Conservation (phyloP, 345 rosid species). For the Aethionema arabicum region DNA sequence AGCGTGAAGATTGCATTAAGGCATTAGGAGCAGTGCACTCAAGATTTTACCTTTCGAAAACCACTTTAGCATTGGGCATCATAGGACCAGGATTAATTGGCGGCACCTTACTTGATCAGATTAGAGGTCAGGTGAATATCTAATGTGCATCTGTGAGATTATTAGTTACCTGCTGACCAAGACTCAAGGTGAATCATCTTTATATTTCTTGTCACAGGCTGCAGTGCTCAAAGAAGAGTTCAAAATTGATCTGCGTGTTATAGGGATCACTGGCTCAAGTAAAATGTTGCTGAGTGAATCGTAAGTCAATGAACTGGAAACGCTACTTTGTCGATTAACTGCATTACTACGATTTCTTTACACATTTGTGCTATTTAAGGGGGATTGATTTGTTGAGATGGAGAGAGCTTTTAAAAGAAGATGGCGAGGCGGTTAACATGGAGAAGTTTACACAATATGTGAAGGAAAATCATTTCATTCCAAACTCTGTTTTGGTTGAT, state of each 20-base stretch:
- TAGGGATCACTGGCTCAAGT: slow-evolving; percentile 83
- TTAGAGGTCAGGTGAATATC: slow-evolving; percentile 73
- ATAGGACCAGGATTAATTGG: slow-evolving; percentile 96
- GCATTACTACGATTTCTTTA: slow-evolving; percentile 16
- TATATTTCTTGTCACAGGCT: slow-evolving; percentile 50
- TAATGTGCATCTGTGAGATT: slow-evolving; percentile 6
- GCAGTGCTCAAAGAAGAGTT: slow-evolving; percentile 90
- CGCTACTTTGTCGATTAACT: neutral
- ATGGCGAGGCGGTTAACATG: slow-evolving; percentile 68
- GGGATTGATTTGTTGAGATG: slow-evolving; percentile 80
- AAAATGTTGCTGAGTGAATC: slow-evolving; percentile 76
- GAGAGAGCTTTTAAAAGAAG: slow-evolving; percentile 64
- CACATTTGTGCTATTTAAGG: slow-evolving; percentile 37
- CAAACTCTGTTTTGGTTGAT: slow-evolving; percentile 87
- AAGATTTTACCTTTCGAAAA: slow-evolving; percentile 86
- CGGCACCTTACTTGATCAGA: slow-evolving; percentile 84
- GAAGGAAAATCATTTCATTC: slow-evolving; percentile 84
- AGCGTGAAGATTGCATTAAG: slow-evolving; percentile 88
- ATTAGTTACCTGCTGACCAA: slow-evolving; percentile 2
- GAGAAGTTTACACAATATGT: slow-evolving; percentile 76
- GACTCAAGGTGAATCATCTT: slow-evolving; percentile 2
- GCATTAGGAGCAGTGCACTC: slow-evolving; percentile 95
- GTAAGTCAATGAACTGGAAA: slow-evolving; percentile 48
- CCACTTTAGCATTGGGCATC: slow-evolving; percentile 88
- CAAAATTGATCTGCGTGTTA: slow-evolving; percentile 90